Evolutionary conservation across 768 basidiomycete species (phyloP).

Genomic region (Auricularia sp.): DNA sequence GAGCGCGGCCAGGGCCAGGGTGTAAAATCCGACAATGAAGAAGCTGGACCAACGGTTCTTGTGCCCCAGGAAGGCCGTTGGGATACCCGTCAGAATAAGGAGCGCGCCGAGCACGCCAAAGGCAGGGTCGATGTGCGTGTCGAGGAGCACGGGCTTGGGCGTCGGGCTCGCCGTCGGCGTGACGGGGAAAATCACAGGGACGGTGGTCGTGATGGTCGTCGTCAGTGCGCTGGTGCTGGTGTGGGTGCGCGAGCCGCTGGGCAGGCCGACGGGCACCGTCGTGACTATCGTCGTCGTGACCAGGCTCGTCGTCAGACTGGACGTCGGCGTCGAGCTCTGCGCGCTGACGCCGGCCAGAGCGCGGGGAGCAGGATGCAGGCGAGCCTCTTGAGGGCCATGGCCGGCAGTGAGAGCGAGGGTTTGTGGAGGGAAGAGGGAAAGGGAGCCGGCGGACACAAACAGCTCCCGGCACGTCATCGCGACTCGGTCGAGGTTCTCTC

Average conservation of each 20-base stretch:
- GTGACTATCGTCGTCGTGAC: background rate
- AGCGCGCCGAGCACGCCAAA: constrained; percentile 84
- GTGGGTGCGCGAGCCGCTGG: constrained; percentile 28
- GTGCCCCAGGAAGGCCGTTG: constrained; percentile 85
- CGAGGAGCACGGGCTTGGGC: constrained; percentile 30
- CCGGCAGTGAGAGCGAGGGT: background rate
- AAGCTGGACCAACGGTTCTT: constrained; percentile 96
- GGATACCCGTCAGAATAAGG: constrained; percentile 81
- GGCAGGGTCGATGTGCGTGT: constrained; percentile 71
- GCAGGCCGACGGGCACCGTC: constrained; percentile 41
- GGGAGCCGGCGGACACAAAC: constrained; percentile 6
- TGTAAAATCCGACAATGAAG: constrained; percentile 88
- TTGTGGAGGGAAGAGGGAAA: constrained; percentile 16
- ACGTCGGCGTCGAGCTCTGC: background rate
- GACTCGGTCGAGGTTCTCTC: constrained; percentile 12
- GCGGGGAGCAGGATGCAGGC: background rate
- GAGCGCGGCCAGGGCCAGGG: constrained; percentile 73
- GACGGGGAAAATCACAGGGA: constrained; percentile 32
- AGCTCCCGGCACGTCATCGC: constrained; percentile 15
- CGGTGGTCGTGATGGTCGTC: constrained; percentile 32
- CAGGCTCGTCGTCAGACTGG: background rate
- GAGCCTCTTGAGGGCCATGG: background rate
- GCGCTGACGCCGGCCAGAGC: background rate
- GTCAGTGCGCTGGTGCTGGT: constrained; percentile 16
- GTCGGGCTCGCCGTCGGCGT: constrained; percentile 25